phyloP scores from a whole-genome alignment of 192 early-diverging fungal species.

The Coemansia sp. region DNA sequence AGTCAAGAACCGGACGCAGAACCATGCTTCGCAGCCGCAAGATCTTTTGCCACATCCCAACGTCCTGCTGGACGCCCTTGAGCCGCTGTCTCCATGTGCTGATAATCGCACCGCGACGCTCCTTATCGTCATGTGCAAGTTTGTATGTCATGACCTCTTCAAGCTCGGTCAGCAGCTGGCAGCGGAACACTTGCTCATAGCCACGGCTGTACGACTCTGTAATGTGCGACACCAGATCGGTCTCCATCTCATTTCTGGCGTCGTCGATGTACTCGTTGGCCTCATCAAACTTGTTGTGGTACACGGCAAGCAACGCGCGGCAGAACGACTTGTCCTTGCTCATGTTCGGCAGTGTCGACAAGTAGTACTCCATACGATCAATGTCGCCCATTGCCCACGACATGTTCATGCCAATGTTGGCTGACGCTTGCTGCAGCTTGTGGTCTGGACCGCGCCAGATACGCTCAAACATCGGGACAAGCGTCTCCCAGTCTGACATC shows the following conservation, averaged over 20 bases:
- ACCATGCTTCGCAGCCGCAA: slow-evolving; percentile 86
- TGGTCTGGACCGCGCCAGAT: slow-evolving; percentile 64
- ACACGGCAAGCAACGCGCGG: slow-evolving; percentile 81
- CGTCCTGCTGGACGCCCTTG: slow-evolving; percentile 84
- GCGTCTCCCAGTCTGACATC: slow-evolving; percentile 88
- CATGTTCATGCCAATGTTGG: slow-evolving; percentile 86
- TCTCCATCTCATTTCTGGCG: slow-evolving; percentile 83
- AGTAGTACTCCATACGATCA: slow-evolving; percentile 90
- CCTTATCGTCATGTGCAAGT: slow-evolving; percentile 73
- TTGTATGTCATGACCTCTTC: slow-evolving; percentile 96
- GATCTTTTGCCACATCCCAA: slow-evolving; percentile 94
- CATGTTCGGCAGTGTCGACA: slow-evolving; percentile 72
- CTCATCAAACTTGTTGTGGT: slow-evolving; percentile 71
- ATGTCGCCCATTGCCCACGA: slow-evolving; percentile 92
- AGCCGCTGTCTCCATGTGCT: slow-evolving; percentile 85
- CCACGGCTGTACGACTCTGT: slow-evolving; percentile 94
- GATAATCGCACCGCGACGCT: slow-evolving; percentile 71
- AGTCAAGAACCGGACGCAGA: slow-evolving; percentile 84
- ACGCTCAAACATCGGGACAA: slow-evolving; percentile 76
- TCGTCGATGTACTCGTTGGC: slow-evolving; percentile 76
- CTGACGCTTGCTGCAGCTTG: slow-evolving; percentile 71
- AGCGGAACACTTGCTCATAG: slow-evolving; percentile 82
- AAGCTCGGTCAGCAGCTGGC: slow-evolving; percentile 96
- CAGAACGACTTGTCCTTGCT: slow-evolving; percentile 77
- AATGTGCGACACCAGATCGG: slow-evolving; percentile 81